Percentiles rank a stretch among this genome's conserved stretches.
Conservation (phyloP, 768 basidiomycete genomes). For the Auriscalpium microsporum region DNA sequence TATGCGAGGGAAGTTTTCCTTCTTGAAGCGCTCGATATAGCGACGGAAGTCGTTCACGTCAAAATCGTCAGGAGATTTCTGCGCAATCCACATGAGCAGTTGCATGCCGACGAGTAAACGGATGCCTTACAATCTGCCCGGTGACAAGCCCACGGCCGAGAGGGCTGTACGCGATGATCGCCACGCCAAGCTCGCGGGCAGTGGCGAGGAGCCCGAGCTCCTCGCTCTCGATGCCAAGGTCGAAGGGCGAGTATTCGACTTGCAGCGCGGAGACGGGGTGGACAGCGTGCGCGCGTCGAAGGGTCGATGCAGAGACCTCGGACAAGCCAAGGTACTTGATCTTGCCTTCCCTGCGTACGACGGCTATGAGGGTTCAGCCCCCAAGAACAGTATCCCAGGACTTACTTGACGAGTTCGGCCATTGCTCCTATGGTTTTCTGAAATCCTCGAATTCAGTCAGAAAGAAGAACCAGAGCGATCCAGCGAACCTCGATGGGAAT, state of each 20-base stretch:
- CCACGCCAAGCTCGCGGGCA: constrained; percentile 25
- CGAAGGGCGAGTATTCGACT: constrained; percentile 26
- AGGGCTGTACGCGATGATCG: constrained; percentile 27
- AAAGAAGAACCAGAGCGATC: background rate
- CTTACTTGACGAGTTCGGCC: constrained; percentile 20
- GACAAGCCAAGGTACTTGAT: constrained; percentile 30
- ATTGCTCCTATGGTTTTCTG: constrained; percentile 15
- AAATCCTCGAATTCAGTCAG: no score
- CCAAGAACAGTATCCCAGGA: background rate
- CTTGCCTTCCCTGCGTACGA: constrained; percentile 22
- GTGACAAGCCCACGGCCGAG: constrained; percentile 25
- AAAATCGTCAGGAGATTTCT: constrained; percentile 25
- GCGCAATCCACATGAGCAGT: background rate
- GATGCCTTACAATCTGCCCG: constrained; percentile 19
- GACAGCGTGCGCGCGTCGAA: constrained; percentile 26
- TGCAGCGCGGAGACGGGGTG: constrained; percentile 26
- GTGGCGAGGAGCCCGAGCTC: constrained; percentile 19
- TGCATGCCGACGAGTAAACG: background rate
- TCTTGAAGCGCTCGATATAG: constrained; percentile 18
- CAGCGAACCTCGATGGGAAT: constrained; percentile 19
- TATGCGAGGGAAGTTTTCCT: constrained; percentile 38
- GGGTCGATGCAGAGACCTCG: constrained; percentile 23
- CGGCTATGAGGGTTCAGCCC: background rate
- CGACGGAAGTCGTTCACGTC: constrained; percentile 21
- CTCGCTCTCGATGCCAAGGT: constrained; percentile 22